Percentiles rank a stretch among this genome's conserved stretches.
phyloP scores from a whole-genome alignment of 495 filamentous ascomycete genomes.

The Talaromyces liani region DNA sequence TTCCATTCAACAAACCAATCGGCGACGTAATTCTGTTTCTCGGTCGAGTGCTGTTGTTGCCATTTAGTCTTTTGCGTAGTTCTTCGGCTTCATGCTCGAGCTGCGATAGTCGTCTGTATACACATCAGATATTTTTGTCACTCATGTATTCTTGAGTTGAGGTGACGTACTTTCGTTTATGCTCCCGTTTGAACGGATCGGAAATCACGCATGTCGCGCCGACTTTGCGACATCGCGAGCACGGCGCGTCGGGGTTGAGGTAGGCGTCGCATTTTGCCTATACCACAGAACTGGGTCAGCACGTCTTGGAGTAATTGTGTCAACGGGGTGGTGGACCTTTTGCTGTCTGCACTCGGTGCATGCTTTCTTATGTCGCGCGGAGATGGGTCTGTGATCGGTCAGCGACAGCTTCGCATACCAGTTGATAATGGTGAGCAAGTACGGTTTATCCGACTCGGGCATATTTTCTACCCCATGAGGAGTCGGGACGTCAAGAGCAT shows the following conservation, averaged over 20 bases:
- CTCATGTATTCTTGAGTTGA: not conserved
- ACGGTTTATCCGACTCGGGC: not conserved
- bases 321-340: conserved; percentile 20
- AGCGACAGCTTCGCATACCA: not conserved
- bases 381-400: not conserved
- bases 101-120: conserved; percentile 26
- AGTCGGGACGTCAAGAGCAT: not conserved
- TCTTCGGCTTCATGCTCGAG: conserved; percentile 33
- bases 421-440: not conserved
- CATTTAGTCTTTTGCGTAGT: conserved; percentile 23
- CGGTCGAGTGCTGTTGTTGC: conserved; percentile 12
- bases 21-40: conserved; percentile 14
- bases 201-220: conserved; percentile 32
- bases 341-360: conserved; percentile 41
- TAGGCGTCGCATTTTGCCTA: conserved; percentile 34
- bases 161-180: conserved; percentile 32
- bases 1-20: conserved; percentile 22
- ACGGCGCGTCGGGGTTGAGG: conserved; percentile 23
- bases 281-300: not conserved
- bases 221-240: conserved; percentile 30
- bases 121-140: no score
- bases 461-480: not conserved
- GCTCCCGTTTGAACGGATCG: conserved; percentile 35
- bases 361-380: conserved; percentile 24
- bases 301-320: not conserved